Conservation (phyloP, 805 yeast genomes). For the Sungouiozyma ichnusensis region DNA sequence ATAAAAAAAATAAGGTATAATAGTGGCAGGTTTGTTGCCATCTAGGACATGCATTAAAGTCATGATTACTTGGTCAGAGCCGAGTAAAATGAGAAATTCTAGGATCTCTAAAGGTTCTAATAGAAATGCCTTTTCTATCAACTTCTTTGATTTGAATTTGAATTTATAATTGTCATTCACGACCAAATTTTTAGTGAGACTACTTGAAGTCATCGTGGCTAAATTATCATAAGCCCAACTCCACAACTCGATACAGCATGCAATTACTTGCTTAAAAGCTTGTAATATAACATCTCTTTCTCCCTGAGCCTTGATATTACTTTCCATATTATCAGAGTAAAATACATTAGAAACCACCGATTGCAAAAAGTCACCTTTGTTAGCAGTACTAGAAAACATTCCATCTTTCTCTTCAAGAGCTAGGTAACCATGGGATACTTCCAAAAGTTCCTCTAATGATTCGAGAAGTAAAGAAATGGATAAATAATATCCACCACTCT, state of each 20-base stretch:
- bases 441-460: slow-evolving; percentile 59
- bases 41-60: slow-evolving; percentile 57
- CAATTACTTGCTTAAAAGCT: slow-evolving; percentile 52
- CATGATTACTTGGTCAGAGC: slow-evolving; percentile 15
- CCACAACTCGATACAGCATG: slow-evolving; percentile 58
- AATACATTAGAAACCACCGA: slow-evolving; percentile 28
- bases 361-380: slow-evolving; percentile 25
- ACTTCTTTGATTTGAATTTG: slow-evolving; percentile 56
- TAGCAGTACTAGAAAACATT: slow-evolving; percentile 9
- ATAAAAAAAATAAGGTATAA: slow-evolving; percentile 57
- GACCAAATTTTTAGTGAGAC: slow-evolving; percentile 1
- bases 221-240: slow-evolving; percentile 34
- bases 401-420: slow-evolving; percentile 28
- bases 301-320: slow-evolving; percentile 31
- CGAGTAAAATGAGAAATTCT: slow-evolving; percentile 46
- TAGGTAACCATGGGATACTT: slow-evolving; percentile 46
- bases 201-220: slow-evolving; percentile 1
- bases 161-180: slow-evolving; percentile 35
- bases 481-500: slow-evolving; percentile 34
- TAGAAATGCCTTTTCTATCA: slow-evolving; percentile 53
- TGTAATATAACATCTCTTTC: slow-evolving; percentile 48
- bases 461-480: slow-evolving; percentile 36
- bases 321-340: slow-evolving; percentile 27
- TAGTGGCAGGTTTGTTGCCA: slow-evolving; percentile 68
- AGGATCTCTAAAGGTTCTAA: slow-evolving; percentile 66